Evolutionary conservation across 345 rosid genomes (phyloP), one percentile per base, ranked within the genome.

Genomic region (Eucalyptus virginea): DNA sequence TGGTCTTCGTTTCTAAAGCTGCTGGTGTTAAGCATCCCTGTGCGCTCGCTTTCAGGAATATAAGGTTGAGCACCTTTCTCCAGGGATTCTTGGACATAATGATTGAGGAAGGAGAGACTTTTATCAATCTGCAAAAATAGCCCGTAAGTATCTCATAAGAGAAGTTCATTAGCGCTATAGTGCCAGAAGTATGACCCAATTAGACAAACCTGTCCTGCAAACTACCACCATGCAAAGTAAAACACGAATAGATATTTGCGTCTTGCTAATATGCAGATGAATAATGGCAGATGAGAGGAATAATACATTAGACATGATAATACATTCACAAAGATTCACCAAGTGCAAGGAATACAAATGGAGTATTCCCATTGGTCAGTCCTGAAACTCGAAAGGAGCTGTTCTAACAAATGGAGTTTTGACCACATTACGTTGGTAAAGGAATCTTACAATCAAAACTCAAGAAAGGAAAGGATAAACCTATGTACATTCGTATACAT

Each of bases 61-160:
- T 98, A 97, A 37, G 98, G 96, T 91, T 95, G 96, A 56, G 97
- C 95, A 85, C 99, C 99, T 87, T 91, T 95, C 90, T 96, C 96
- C 14, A 98, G 87, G 45, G 99, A 91, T 88, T 94, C 93, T 92
- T 96, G 94, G 86, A 98, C 95, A 88, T 93, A 96, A 77, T 93
- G 91, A 90, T 94, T 90, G 87, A 98, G 99, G 91, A 98, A 97
- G 45, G 98, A 93, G 87, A 98, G 96, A 58, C 89, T 93, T 92
- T 91, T 95, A 89, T 98, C 99, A 81, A 96, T 94, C 99, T 98
- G 96, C 93, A 93, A 91, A 93, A 90, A 72, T 30, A 88, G 81
- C 87, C 51, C 81, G 65, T 80, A 77, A 49, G 81, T 86, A 42
- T 87, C 13, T 54, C 47, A 77, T 11, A 77, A 77, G 83, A 37